Conservation (phyloP, 2,329 filamentous ascomycete species). For the Colletotrichum camelliae region DNA sequence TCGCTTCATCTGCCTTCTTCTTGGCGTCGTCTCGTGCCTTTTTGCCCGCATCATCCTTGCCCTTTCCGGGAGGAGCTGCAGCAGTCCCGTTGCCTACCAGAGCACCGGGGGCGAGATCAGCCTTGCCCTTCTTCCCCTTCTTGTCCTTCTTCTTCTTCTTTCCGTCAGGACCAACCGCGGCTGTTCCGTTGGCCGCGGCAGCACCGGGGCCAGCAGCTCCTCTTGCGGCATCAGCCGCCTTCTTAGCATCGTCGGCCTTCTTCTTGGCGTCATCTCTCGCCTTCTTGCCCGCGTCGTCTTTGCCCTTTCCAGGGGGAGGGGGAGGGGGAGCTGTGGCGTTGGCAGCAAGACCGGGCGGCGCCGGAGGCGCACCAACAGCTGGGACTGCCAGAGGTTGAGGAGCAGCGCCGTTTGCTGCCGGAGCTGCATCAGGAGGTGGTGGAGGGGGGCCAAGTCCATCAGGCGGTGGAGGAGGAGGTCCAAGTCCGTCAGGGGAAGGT, state of each 20-base stretch:
- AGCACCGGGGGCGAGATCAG: neutral
- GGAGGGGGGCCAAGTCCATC: neutral
- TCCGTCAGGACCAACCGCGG: neutral
- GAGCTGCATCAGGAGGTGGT: neutral
- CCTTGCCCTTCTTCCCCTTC: neutral
- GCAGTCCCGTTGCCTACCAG: neutral
- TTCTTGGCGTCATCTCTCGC: neutral
- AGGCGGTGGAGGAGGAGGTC: neutral
- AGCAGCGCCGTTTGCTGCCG: neutral
- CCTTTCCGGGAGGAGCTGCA: neutral
- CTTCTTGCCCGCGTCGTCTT: neutral
- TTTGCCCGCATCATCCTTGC: neutral
- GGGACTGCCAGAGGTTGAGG: neutral
- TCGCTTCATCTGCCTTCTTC: slow-evolving; percentile 1
- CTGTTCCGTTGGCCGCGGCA: neutral
- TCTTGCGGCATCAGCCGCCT: neutral
- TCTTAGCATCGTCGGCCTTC: neutral
- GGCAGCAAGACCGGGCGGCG: neutral
- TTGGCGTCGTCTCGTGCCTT: neutral
- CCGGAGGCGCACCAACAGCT: neutral
- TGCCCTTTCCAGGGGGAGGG: neutral
- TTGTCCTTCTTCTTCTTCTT: neutral
- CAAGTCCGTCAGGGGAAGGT: neutral
- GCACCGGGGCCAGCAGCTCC: neutral
- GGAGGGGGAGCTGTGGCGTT: neutral